phyloP scores from a whole-genome alignment of 768 basidiomycete species.

The Lentinula guzmanii region DNA sequence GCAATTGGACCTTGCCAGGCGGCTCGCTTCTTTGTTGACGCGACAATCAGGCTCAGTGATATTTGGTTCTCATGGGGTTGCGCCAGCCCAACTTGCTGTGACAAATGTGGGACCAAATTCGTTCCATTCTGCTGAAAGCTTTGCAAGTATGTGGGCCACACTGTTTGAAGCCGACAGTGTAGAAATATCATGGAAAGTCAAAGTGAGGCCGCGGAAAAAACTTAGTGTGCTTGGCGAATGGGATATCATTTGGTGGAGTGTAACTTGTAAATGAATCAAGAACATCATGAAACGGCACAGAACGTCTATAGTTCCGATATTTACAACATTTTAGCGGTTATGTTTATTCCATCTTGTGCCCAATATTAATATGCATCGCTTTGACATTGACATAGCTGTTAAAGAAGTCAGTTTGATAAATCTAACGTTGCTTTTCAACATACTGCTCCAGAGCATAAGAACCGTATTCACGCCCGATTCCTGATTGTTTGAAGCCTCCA shows the following conservation, averaged over 20 bases:
- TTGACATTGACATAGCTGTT: constrained; percentile 52
- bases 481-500: constrained; percentile 71
- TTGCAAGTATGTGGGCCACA: neutral
- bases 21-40: constrained; percentile 35
- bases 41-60: constrained; percentile 38
- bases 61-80: constrained; percentile 34
- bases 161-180: neutral
- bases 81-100: constrained; percentile 21
- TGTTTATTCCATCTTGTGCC: constrained; percentile 14
- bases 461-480: constrained; percentile 64
- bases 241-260: constrained; percentile 5
- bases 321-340: neutral
- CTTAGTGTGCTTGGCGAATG: neutral
- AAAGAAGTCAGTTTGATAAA: constrained; percentile 3
- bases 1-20: constrained; percentile 35
- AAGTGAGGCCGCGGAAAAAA: neutral
- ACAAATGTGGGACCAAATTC: neutral
- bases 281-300: neutral
- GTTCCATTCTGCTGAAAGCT: constrained; percentile 4
- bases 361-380: constrained; percentile 58
- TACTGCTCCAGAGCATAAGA: constrained; percentile 55
- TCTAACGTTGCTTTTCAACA: constrained; percentile 15
- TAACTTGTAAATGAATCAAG: neutral
- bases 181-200: neutral
- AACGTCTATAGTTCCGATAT: neutral